These are phyloP conservation scores for Fusarium chlamydosporum DNA, from an alignment of 2,329 filamentous ascomycete genomes.

Conservation along the genomic window DNA sequence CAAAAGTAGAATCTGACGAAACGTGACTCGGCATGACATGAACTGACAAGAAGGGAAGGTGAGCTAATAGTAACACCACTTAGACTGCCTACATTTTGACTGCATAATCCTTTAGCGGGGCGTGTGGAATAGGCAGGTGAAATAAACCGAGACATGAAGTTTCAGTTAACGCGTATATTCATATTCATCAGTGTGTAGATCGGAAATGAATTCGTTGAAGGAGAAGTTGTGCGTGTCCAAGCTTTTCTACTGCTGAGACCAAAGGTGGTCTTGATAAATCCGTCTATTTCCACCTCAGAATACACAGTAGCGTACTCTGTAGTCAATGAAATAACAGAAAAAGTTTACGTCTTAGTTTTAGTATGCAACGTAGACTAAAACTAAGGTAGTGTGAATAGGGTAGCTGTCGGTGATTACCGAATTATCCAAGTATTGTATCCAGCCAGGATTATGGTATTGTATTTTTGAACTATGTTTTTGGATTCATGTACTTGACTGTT, in stretches of 20 bases:
- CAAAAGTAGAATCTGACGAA: constrained; percentile 8
- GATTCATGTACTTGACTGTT: no score
- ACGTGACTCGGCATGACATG: constrained; percentile 8
- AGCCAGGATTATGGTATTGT: no score
- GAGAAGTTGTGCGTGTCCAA: neutral
- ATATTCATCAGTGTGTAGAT: constrained; percentile 4
- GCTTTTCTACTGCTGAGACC: neutral
- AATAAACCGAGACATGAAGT: constrained; percentile 18
- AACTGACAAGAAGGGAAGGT: constrained; percentile 26
- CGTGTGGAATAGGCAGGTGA: constrained; percentile 29
- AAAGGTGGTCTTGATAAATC: no score
- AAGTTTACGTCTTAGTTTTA: no score
- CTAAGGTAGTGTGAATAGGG: no score
- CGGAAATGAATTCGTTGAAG: constrained; percentile 13
- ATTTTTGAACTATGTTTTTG: no score
- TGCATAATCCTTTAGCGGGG: constrained; percentile 31
- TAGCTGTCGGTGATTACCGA: no score
- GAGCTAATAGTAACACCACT: constrained; percentile 19
- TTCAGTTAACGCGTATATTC: constrained; percentile 26
- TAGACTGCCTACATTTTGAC: constrained; percentile 10
- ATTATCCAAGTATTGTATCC: no score
- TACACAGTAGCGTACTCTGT: neutral
- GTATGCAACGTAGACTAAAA: no score
- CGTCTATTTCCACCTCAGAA: neutral
- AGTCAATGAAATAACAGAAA: no score